Conservation (phyloP, 176 grass and related monocot genomes). For the Thalia dealbata region DNA sequence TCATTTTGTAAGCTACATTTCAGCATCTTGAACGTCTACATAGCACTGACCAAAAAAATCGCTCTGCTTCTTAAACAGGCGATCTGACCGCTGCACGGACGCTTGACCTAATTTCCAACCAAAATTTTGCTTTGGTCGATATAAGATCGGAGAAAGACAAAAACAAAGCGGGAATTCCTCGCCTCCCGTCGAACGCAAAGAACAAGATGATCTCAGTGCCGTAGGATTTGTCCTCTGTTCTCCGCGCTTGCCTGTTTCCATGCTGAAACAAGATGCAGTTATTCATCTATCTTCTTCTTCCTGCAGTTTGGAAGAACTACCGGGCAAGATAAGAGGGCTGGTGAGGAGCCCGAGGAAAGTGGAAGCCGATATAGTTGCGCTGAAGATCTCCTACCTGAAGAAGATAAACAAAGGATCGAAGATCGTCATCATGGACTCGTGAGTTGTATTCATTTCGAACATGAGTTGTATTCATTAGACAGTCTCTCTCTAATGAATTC, state of each 20-base stretch:
- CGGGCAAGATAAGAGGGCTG: conserved; percentile 60
- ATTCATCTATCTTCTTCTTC: neutral
- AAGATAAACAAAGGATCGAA: conserved; percentile 65
- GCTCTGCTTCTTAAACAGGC: conserved; percentile 24
- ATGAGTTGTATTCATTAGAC: no score
- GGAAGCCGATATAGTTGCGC: conserved; percentile 68
- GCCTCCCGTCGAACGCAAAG: conserved; percentile 55
- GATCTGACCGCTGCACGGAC: conserved; percentile 58
- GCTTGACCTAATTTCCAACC: conserved; percentile 43
- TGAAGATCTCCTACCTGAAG: conserved; percentile 94
- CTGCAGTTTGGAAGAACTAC: conserved; percentile 64
- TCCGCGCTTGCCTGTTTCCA: neutral
- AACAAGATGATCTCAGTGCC: conserved; percentile 68
- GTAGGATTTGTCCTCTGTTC: conserved; percentile 19
- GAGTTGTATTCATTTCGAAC: conserved; percentile 6
- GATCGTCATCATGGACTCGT: conserved; percentile 90
- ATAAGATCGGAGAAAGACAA: conserved; percentile 84
- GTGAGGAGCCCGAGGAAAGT: conserved; percentile 56
- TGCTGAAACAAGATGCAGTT: neutral
- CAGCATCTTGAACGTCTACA: no score
- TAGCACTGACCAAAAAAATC: no score
- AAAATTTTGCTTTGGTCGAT: conserved; percentile 62
- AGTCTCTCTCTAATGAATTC: no score
- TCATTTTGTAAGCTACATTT: neutral
- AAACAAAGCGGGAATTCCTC: conserved; percentile 69